phyloP scores from a whole-genome alignment of 129 eudicot genomes.

The Flaveria linearis region DNA sequence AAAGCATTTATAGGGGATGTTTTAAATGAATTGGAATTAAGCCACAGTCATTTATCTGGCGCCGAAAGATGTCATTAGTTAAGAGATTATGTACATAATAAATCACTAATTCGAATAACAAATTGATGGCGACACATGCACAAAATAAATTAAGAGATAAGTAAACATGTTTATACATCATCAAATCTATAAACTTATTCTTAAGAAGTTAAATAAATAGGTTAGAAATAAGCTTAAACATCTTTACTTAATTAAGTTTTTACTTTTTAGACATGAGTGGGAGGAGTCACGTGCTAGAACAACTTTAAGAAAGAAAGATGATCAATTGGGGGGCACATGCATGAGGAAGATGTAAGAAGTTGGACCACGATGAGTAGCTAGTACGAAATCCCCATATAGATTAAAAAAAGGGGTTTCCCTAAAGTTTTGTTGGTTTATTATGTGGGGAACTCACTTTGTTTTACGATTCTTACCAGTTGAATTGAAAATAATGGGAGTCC shows the following conservation, averaged over 20 bases:
- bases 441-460: not conserved
- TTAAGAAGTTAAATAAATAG: not conserved
- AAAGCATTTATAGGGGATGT: too few relatives aligned
- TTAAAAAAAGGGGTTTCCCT: not conserved
- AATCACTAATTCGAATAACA: not conserved
- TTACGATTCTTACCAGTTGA: too few relatives aligned
- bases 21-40: too few relatives aligned
- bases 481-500: not conserved
- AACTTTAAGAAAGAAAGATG: slow-evolving; percentile 31
- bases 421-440: not conserved
- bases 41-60: too few relatives aligned
- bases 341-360: slow-evolving; percentile 27
- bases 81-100: too few relatives aligned
- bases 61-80: too few relatives aligned
- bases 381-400: slow-evolving; percentile 24
- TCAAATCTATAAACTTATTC: not conserved
- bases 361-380: slow-evolving; percentile 31
- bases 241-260: not conserved
- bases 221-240: slow-evolving; percentile 5
- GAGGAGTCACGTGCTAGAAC: slow-evolving; percentile 37
- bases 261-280: slow-evolving; percentile 35
- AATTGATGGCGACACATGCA: not conserved
- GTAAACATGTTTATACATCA: not conserved
- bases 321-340: slow-evolving; percentile 49
- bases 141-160: not conserved